Conservation (phyloP, 2,329 filamentous ascomycete species). For the Beauveria bassiana region DNA sequence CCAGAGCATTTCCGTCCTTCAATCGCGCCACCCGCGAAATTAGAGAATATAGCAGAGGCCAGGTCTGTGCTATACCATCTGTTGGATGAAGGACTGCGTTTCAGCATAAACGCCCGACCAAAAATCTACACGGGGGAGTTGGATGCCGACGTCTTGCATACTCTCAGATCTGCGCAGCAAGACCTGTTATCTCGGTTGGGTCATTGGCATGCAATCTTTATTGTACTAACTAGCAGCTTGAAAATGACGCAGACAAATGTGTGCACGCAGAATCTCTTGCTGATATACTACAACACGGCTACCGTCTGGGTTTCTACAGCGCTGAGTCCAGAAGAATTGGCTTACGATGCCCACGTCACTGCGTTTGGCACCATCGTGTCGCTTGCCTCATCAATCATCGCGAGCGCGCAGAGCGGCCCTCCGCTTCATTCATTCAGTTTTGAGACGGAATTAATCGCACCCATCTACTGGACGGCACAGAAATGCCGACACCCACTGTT, state of each 20-base stretch:
- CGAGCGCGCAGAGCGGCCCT: conserved; percentile 7
- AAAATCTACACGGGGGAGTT: conserved; percentile 21
- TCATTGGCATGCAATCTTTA: conserved; percentile 25
- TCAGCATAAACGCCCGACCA: conserved; percentile 22
- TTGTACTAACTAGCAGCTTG: conserved; percentile 16
- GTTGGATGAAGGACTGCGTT: conserved; percentile 32
- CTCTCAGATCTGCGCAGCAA: conserved; percentile 25
- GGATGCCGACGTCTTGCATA: conserved; percentile 17
- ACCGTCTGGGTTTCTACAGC: conserved; percentile 26
- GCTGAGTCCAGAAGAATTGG: conserved; percentile 23
- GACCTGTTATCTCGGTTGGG: conserved; percentile 22
- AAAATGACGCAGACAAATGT: conserved; percentile 9
- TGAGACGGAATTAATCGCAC: conserved; percentile 34
- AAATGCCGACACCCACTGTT: conserved; percentile 35
- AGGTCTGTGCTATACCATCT: conserved; percentile 28
- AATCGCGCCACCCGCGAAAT: conserved; percentile 24
- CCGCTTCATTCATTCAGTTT: conserved; percentile 29
- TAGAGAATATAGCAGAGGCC: conserved; percentile 26
- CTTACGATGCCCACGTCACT: conserved; percentile 27
- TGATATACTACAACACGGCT: conserved; percentile 29
- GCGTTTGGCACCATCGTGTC: conserved; percentile 31
- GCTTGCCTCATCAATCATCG: conserved; percentile 23
- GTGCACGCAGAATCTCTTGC: conserved; percentile 22
- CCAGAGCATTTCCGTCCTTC: conserved; percentile 26
- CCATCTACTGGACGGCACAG: conserved; percentile 32